These are phyloP conservation scores for Paramyrothecium roridum DNA, from an alignment of 2,329 filamentous ascomycete genomes.

Conservation along the genomic window DNA sequence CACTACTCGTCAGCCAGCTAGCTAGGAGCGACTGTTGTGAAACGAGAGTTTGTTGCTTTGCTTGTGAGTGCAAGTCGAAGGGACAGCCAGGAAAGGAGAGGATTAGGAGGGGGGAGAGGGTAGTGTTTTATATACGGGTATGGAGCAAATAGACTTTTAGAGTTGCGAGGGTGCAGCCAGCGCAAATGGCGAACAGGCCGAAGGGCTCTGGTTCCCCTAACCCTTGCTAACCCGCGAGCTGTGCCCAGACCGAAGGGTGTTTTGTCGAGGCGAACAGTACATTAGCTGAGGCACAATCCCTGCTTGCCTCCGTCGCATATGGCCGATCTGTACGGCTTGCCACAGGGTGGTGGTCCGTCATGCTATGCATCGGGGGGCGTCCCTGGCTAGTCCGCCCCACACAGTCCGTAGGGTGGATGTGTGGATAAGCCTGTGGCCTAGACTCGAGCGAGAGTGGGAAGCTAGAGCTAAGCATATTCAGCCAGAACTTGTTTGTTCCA, in stretches of 20 bases:
- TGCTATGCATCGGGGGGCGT: background rate
- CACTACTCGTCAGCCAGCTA: background rate
- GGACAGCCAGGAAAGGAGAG: background rate
- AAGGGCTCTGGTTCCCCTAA: background rate
- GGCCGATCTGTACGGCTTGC: background rate
- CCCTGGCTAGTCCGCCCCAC: background rate
- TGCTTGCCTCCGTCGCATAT: background rate
- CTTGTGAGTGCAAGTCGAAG: background rate
- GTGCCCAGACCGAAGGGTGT: background rate
- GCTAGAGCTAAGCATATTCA: background rate
- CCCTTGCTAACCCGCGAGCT: background rate
- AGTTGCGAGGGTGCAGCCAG: background rate
- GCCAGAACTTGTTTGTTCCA: background rate
- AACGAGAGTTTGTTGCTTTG: background rate
- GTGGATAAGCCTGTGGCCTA: too few species aligned
- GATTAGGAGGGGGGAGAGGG: background rate
- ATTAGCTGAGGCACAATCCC: background rate
- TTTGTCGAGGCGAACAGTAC: background rate
- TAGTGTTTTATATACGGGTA: background rate
- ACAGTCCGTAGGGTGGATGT: too few species aligned
- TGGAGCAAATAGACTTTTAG: background rate
- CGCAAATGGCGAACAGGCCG: background rate
- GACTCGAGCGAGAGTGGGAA: background rate
- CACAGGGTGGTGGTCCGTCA: background rate
- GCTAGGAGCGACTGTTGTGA: background rate